Base-by-base conservation (phyloP, 192 early-diverging fungal species). In the Backusella parvicylindrica region DNA sequence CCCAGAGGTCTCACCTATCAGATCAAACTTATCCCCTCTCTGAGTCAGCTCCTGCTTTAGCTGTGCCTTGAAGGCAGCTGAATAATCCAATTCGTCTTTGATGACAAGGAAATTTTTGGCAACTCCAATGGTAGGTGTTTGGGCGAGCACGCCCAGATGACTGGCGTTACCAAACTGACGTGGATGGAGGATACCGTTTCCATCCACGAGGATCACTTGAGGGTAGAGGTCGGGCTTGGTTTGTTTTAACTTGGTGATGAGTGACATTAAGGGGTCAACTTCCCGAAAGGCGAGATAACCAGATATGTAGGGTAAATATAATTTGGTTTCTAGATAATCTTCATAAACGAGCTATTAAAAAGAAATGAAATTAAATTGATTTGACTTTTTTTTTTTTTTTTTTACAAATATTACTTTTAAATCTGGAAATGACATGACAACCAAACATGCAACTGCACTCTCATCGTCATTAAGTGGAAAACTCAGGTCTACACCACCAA, bases 251-350 rank as follows among this genome's bases (percentile, higher is more conserved):
- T 76, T 78, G 4, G 73, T 73, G 36, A 97, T 82, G 53, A 93
- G 82, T 9, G 75, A 68, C 23, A 82, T 68, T 33, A 97, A 81
- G 1, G 91, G 89, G 0, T 84, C 84, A 1, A 90, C 86, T 73
- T 99, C 97, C 15, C 96, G 90, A 82, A 97, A 96, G 0, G 96
- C 97, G n/a, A 99, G 86, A 80, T 90, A 99, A 1, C 93, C 93
- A 1, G 96, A 84, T 53, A 94, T 91, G 77, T 99, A 99, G 0
- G 97, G 97, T 32, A 89, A 73, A 0, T 77, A 78, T 21, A 99
- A 81, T 23, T 80, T 79, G 6, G 94, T 91, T 21, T 83, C 75
- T 16, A 84, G 64, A 36, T 81, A 84, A n/a, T 86, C 78, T 53
- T 83, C 72, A 81, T 97, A 91, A n/a, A 97, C 79, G 1, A 92